Evolutionary conservation across 1,139 yeast genomes (phyloP), one percentile per base, ranked within the genome.

Genomic region (Candida frijolesensis): DNA sequence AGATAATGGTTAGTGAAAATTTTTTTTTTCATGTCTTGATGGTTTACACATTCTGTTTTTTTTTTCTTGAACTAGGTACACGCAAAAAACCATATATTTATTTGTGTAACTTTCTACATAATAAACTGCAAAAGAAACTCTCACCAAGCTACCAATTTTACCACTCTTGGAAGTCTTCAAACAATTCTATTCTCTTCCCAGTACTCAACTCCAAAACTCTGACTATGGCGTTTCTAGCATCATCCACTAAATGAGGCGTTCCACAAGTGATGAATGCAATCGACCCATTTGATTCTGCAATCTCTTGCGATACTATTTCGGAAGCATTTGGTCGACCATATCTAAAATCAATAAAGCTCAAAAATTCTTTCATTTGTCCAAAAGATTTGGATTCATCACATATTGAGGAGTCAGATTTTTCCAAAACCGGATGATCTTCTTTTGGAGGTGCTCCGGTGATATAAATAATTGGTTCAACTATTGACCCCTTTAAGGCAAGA

Each of bases 191-290:
- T 41, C 67, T 50, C 43, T 61, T 61, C 10, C 57, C 51, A 42
- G 52, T 38, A 41, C 56, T 58, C 11, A 54, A 47, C 38, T 53
- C 49, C 29, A 60, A 50, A 15, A 54, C 57, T 3, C 45, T 15
- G 6, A 51, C 35, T 16, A 64, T 60, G 0, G 59, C 56, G 15
- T 50, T 49, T 37, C 69, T 72, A 8, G 73, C 61, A 39, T 69
- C 68, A 61, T 82, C 86, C 42, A 66, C 69, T 67, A 74, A 64
- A 29, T 55, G 51, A 14, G 74, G 70, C 47, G 69, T 72, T 1
- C 72, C 77, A 61, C 80, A 75, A 5, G 70, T 64, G 32, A 68
- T 71, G 51, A 76, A 65, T 1, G 75, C 77, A 38, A 78, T 57
- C 0, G 79, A 64, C 1, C 68, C 69, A 2, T 54, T 51, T 14